Evolutionary conservation across 2,329 filamentous ascomycete species (phyloP), one percentile per base, ranked within the genome.

Genomic region (Ascochyta fabae): DNA sequence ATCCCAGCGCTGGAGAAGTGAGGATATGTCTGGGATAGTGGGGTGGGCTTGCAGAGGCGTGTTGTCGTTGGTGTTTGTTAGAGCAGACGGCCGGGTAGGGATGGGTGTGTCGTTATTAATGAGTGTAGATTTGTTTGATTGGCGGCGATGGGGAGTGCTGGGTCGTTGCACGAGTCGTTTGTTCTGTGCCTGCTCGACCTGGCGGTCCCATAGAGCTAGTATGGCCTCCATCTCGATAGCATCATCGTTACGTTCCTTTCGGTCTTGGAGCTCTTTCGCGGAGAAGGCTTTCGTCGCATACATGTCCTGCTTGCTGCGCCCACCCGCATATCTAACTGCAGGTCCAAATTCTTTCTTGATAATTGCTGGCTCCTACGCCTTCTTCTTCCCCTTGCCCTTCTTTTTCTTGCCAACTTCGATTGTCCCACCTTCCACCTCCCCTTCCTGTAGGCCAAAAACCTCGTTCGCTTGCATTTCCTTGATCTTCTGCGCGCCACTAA

Each of bases 401-500:
- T 65, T 67, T 51, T 64, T 62, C 34, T 67, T 68, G 3, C 61
- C 69, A 4, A 76, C 63, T 48, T 77, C 72, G 13, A 75, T 48
- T 10, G 58, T 68, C 10, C 61, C 74, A 38, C 66, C 70, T 44
- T 78, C 76, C n/a, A 88, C 81, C 48, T 84, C 90, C 0, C 90
- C 90, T 47, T 88, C 89, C 62, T 70, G 48, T 33, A 76, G 15
- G 15, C 88, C 86, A 34, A 95, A 75, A 73, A 94, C 90, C n/a
- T 89, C 90, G 53, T 85, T 86, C 62, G 83, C 83, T 26, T 83
- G 84, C 76, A 92, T 77, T 74, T 88, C 84, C 77, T 85, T 88
- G 65, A 97, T 76, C 76, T 92, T 94, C 76, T 95, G 87, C 74
- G 90, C 86, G 0, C 91, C 89, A 19, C 87, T 90, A 56, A 97